Conservation (phyloP, 2,329 filamentous ascomycete species). For the Mariannaea sp. region DNA sequence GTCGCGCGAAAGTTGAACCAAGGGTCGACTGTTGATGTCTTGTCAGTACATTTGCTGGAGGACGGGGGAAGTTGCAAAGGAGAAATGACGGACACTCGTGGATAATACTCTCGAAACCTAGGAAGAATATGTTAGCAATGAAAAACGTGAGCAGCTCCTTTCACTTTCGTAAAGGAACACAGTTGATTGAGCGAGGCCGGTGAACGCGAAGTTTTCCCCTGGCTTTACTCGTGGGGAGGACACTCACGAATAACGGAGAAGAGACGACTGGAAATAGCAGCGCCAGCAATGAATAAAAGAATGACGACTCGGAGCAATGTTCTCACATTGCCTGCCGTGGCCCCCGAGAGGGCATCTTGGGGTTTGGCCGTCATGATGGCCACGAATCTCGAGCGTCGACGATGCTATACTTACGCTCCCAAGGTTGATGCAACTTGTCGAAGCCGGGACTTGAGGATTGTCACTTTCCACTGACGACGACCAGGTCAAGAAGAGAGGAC, state of each 20-base stretch:
- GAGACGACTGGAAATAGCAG: conserved; percentile 88
- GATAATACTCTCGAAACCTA: conserved; percentile 98
- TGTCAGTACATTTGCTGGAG: conserved; percentile 34
- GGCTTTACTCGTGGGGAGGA: conserved; percentile 14
- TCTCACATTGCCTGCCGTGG: conserved; percentile 80
- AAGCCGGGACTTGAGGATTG: conserved; percentile 35
- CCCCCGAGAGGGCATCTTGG: conserved; percentile 69
- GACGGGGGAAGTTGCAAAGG: conserved; percentile 16
- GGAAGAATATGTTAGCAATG: conserved; percentile 39
- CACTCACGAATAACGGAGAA: conserved; percentile 96
- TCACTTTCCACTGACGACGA: conserved; percentile 29
- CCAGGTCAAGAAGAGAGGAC: conserved; percentile 42
- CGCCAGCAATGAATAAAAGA: conserved; percentile 86
- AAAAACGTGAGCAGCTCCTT: not conserved
- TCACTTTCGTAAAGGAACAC: not conserved
- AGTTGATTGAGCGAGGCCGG: not conserved
- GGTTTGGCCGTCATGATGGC: conserved; percentile 52
- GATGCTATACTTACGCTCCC: conserved; percentile 32
- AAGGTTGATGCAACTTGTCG: conserved; percentile 43
- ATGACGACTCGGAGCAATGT: conserved; percentile 88
- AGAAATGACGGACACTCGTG: conserved; percentile 83
- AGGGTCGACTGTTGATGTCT: conserved; percentile 80
- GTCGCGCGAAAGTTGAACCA: conserved; percentile 99
- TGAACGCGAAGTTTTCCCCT: not conserved
- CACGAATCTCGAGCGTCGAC: conserved; percentile 38